Evolutionary conservation across 257 asterid genomes (phyloP).

Genomic region (Parsonsia alboflavescens): DNA sequence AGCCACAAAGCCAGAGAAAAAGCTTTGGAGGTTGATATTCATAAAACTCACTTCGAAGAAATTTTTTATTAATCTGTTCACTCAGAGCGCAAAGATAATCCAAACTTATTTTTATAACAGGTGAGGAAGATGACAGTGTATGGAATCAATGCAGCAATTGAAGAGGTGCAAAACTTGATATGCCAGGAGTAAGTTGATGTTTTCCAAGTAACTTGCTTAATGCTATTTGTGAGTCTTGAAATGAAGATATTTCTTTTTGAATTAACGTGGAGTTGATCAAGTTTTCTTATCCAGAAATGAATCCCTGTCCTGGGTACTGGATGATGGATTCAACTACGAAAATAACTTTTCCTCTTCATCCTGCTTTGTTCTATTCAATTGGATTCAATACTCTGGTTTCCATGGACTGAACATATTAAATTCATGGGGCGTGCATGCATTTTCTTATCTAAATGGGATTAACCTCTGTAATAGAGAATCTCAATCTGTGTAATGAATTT

Average conservation of each 20-base stretch:
- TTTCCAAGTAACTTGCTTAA: constrained; percentile 8
- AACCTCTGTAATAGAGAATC: neutral
- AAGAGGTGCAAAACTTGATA: constrained; percentile 43
- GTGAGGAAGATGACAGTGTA: constrained; percentile 74
- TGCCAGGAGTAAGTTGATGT: constrained; percentile 39
- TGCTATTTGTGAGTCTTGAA: neutral
- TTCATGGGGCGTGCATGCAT: neutral
- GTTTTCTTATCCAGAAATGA: neutral
- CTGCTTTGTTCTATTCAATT: neutral
- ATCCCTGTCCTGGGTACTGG: neutral
- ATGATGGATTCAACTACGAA: neutral
- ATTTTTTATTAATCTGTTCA: constrained; percentile 4
- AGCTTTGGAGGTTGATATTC: constrained; percentile 57
- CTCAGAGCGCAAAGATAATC: constrained; percentile 2
- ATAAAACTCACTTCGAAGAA: neutral
- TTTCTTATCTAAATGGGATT: neutral
- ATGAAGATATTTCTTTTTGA: neutral
- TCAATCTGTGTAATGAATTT: neutral
- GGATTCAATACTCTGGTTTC: neutral
- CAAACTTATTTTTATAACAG: constrained; percentile 37
- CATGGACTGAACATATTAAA: neutral
- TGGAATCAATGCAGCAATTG: constrained; percentile 65
- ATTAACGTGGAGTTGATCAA: neutral
- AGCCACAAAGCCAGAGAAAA: constrained; percentile 72
- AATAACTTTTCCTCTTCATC: neutral